A percentile compares a stretch with the other conserved stretches of the same genome.
These are phyloP conservation scores for Aureobasidium sp. DNA, from an alignment of 2,329 filamentous ascomycete species.

Conservation along the genomic window DNA sequence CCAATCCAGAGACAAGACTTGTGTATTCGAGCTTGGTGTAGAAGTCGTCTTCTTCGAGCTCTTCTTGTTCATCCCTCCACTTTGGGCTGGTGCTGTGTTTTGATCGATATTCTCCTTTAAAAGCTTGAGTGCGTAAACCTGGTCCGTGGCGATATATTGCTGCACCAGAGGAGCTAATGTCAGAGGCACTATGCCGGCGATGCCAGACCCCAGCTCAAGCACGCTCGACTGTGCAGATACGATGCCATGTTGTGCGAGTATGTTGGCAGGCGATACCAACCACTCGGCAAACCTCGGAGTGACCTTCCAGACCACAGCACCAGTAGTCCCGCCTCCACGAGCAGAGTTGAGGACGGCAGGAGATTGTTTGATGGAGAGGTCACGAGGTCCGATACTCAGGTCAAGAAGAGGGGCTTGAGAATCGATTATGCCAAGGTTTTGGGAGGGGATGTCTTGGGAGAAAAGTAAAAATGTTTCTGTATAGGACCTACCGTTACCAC, in stretches of 20 bases:
- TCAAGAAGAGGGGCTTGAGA: constrained; percentile 54
- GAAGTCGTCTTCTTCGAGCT: not conserved
- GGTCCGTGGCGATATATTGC: constrained; percentile 76
- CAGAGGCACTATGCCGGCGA: constrained; percentile 72
- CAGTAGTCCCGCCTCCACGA: constrained; percentile 65
- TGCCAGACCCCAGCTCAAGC: constrained; percentile 82
- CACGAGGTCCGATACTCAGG: constrained; percentile 59
- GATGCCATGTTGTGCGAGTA: constrained; percentile 52
- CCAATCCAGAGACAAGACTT: constrained; percentile 62
- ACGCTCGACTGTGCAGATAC: constrained; percentile 52
- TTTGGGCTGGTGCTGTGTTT: constrained; percentile 38
- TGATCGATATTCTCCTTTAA: constrained; percentile 68
- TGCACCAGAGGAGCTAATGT: constrained; percentile 55
- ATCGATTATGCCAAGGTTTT: constrained; percentile 80
- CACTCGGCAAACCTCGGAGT: constrained; percentile 76
- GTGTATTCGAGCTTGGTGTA: not conserved
- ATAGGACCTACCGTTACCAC: constrained; percentile 19
- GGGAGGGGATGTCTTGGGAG: constrained; percentile 64
- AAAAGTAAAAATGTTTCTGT: constrained; percentile 85
- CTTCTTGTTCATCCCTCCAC: not conserved
- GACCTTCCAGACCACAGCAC: constrained; percentile 83
- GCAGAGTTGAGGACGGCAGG: constrained; percentile 73
- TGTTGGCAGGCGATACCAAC: constrained; percentile 59
- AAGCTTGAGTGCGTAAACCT: constrained; percentile 72
- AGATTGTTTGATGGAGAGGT: constrained; percentile 75